phyloP scores from a whole-genome alignment of 805 yeast species.

The Brettanomyces nanus region DNA sequence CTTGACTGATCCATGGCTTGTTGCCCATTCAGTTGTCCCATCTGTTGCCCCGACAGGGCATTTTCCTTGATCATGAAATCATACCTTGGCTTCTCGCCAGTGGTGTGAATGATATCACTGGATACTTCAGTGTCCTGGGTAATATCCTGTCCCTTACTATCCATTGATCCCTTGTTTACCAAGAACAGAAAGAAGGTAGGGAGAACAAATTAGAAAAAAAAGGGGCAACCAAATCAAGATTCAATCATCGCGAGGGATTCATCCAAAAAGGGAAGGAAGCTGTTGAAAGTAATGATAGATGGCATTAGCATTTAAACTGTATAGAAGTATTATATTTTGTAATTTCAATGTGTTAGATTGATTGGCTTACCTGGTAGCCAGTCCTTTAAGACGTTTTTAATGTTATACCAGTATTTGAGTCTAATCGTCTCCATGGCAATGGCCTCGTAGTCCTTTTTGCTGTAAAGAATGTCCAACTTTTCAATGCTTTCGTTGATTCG shows the following conservation, averaged over 20 bases:
- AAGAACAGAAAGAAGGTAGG: too few species aligned
- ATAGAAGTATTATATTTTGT: not conserved
- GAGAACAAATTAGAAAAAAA: too few species aligned
- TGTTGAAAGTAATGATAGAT: too few species aligned
- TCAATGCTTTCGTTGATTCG: slow-evolving; percentile 42
- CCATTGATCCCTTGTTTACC: too few species aligned
- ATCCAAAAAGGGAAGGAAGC: too few species aligned
- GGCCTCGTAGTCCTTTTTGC: slow-evolving; percentile 37
- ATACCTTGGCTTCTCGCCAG: not conserved
- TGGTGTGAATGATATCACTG: too few species aligned
- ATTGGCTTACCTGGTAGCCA: slow-evolving; percentile 71
- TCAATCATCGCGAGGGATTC: too few species aligned
- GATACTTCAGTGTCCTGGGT: slow-evolving; percentile 2
- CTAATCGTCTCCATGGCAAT: slow-evolving; percentile 63
- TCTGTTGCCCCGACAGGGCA: not conserved
- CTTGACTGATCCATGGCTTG: slow-evolving; percentile 2
- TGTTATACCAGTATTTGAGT: slow-evolving; percentile 78
- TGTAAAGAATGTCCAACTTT: slow-evolving; percentile 33
- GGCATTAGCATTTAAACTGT: too few species aligned
- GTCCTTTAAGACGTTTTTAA: slow-evolving; percentile 63
- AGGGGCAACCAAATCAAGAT: too few species aligned
- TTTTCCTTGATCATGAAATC: slow-evolving; percentile 1
- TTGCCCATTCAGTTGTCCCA: slow-evolving; percentile 2
- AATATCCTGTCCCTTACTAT: not conserved
- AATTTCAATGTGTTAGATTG: slow-evolving; percentile 46